phyloP scores from a whole-genome alignment of 1,284 basidiomycete genomes.

The Ganoderma multipileum region DNA sequence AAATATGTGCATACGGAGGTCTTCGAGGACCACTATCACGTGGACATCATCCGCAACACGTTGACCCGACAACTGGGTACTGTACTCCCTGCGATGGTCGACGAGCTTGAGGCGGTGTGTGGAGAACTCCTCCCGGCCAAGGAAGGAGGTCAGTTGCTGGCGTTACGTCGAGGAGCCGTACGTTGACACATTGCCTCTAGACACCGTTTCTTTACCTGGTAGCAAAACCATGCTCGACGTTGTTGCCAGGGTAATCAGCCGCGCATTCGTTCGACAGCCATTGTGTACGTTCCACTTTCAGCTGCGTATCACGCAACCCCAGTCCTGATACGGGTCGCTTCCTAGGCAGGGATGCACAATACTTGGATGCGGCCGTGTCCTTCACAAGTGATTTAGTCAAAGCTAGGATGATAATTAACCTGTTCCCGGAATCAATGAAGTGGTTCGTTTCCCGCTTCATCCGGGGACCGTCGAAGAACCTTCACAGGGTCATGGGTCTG shows the following conservation, averaged over 20 bases:
- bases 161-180: background rate
- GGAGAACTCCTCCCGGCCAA: background rate
- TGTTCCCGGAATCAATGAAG: constrained; percentile 7
- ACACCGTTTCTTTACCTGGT: background rate
- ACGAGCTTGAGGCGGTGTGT: constrained; percentile 3
- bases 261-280: constrained; percentile 2
- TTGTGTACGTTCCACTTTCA: background rate
- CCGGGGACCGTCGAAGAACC: background rate
- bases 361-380: constrained; percentile 5
- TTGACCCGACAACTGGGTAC: constrained; percentile 3
- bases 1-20: background rate
- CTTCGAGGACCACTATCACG: constrained; percentile 1
- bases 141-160: background rate
- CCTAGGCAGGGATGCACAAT: background rate
- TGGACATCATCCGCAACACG: constrained; percentile 2
- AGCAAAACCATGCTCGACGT: constrained; percentile 6
- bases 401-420: constrained; percentile 5
- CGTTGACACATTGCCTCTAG: background rate
- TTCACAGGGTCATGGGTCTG: background rate
- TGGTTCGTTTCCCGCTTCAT: constrained; percentile 3
- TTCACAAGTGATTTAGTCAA: constrained; percentile 8
- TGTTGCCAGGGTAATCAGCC: background rate
- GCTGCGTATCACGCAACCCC: background rate
- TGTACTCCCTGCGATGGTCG: background rate
- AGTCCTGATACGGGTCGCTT: background rate